Conservation (phyloP, 495 filamentous ascomycete species). For the Geopyxis carbonaria region DNA sequence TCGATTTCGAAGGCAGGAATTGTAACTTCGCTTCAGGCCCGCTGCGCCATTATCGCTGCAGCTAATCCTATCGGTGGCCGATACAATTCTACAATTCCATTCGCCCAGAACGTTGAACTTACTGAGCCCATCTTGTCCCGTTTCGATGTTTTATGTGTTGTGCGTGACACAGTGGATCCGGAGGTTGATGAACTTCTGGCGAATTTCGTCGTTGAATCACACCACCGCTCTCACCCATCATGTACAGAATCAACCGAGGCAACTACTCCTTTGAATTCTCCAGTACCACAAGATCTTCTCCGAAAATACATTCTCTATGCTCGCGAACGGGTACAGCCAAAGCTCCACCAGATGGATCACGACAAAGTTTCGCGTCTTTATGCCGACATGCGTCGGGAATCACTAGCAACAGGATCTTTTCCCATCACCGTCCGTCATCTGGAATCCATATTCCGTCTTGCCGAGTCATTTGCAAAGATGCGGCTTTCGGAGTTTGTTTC, state of each 20-base stretch:
- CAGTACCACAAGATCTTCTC: slow-evolving; percentile 75
- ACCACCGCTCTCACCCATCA: slow-evolving; percentile 70
- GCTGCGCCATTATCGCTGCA: slow-evolving; percentile 90
- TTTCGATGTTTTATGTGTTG: slow-evolving; percentile 96
- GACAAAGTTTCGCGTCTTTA: slow-evolving; percentile 92
- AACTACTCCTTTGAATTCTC: slow-evolving; percentile 13
- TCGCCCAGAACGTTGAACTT: slow-evolving; percentile 87
- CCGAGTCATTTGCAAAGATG: slow-evolving; percentile 97
- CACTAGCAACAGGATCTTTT: slow-evolving; percentile 82
- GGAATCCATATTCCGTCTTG: slow-evolving; percentile 89
- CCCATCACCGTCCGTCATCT: slow-evolving; percentile 97
- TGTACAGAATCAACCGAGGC: slow-evolving; percentile 9
- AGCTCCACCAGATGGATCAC: slow-evolving; percentile 94
- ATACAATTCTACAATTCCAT: slow-evolving; percentile 92
- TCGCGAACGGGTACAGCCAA: slow-evolving; percentile 73
- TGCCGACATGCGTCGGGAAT: slow-evolving; percentile 89
- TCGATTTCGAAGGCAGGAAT: slow-evolving; percentile 99
- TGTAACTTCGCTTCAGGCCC: slow-evolving; percentile 92
- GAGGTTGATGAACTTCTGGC: slow-evolving; percentile 88
- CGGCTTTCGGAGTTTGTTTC: slow-evolving; percentile 84
- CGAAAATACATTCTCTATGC: slow-evolving; percentile 97
- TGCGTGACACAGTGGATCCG: slow-evolving; percentile 94
- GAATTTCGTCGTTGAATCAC: slow-evolving; percentile 84
- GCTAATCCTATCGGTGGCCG: slow-evolving; percentile 93
- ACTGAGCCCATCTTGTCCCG: slow-evolving; percentile 96